phyloP scores from a whole-genome alignment of 352 stramenopile genomes.

The Pythium aquatile region DNA sequence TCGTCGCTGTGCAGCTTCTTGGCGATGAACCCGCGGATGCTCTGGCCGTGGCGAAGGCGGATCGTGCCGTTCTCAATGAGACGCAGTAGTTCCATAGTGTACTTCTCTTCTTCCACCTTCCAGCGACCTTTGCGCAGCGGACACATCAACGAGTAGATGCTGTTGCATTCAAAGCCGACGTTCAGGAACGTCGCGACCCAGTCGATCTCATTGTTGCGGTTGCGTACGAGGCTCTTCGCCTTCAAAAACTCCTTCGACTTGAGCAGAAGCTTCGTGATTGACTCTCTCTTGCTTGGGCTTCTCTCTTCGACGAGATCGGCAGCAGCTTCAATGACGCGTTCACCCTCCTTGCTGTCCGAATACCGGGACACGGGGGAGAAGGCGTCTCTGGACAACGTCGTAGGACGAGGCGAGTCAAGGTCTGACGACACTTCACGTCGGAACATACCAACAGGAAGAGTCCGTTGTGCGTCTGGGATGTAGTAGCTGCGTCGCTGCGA shows the following conservation, averaged over 20 bases:
- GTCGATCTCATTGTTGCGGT: slow-evolving; percentile 75
- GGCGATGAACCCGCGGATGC: slow-evolving; percentile 66
- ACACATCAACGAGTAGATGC: slow-evolving; percentile 79
- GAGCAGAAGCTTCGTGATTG: slow-evolving; percentile 53
- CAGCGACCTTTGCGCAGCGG: slow-evolving; percentile 69
- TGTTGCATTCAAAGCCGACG: slow-evolving; percentile 64
- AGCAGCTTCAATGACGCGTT: slow-evolving; percentile 27
- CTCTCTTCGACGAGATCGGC: slow-evolving; percentile 31
- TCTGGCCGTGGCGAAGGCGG: slow-evolving; percentile 58
- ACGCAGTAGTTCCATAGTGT: slow-evolving; percentile 63
- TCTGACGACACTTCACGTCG: background rate
- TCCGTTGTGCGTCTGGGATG: slow-evolving; percentile 1
- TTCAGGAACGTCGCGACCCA: slow-evolving; percentile 76
- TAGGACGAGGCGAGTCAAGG: slow-evolving; percentile 16
- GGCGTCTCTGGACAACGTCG: background rate
- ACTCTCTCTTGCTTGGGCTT: slow-evolving; percentile 35
- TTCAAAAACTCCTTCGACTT: slow-evolving; percentile 69
- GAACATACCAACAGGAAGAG: slow-evolving; percentile 1
- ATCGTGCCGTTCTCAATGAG: slow-evolving; percentile 67
- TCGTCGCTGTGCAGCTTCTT: slow-evolving; percentile 80
- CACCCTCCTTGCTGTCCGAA: slow-evolving; percentile 15
- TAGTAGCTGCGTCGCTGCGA: slow-evolving; percentile 6
- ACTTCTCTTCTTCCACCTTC: slow-evolving; percentile 74
- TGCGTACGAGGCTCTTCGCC: slow-evolving; percentile 59
- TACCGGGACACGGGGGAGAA: slow-evolving; percentile 14